phyloP scores from a whole-genome alignment of 2,329 filamentous ascomycete genomes.

The Aspergillus vadensis region DNA sequence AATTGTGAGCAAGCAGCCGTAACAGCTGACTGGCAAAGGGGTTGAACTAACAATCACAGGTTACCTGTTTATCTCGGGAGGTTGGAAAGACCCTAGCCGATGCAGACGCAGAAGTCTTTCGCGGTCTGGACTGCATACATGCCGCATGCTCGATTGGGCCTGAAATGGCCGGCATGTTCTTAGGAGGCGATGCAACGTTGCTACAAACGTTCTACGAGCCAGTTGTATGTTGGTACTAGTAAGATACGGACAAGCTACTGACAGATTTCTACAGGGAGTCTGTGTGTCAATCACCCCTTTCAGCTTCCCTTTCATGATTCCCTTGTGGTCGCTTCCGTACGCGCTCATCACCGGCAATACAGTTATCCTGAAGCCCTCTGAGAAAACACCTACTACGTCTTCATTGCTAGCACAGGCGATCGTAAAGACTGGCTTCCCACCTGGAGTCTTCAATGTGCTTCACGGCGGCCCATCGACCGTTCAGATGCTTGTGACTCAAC shows the following conservation, averaged over 20 bases:
- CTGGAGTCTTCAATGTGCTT: slow-evolving; percentile 65
- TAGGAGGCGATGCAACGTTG: slow-evolving; percentile 24
- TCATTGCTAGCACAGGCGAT: slow-evolving; percentile 64
- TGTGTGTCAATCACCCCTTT: slow-evolving; percentile 60
- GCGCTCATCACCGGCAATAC: slow-evolving; percentile 65
- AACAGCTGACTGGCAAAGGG: background rate
- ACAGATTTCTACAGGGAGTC: slow-evolving; percentile 34
- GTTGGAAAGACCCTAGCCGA: slow-evolving; percentile 30
- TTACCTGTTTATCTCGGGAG: slow-evolving; percentile 23
- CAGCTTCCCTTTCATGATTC: slow-evolving; percentile 68
- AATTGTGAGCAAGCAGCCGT: slow-evolving; percentile 5
- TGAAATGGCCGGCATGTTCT: slow-evolving; percentile 30
- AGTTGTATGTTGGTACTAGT: slow-evolving; percentile 1
- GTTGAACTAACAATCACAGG: slow-evolving; percentile 3
- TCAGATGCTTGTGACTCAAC: slow-evolving; percentile 67
- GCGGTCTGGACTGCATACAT: slow-evolving; percentile 30
- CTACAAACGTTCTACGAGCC: slow-evolving; percentile 27
- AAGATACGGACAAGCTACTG: slow-evolving; percentile 24
- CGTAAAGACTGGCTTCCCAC: slow-evolving; percentile 62
- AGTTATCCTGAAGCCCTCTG: slow-evolving; percentile 63
- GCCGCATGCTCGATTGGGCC: slow-evolving; percentile 28
- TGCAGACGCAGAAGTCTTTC: slow-evolving; percentile 28
- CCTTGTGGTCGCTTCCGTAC: slow-evolving; percentile 64
- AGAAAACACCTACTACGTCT: slow-evolving; percentile 62
- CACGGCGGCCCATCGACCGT: slow-evolving; percentile 64